Evolutionary conservation across 2,329 filamentous ascomycete species (phyloP).

Genomic region (Fusarium newnesense): DNA sequence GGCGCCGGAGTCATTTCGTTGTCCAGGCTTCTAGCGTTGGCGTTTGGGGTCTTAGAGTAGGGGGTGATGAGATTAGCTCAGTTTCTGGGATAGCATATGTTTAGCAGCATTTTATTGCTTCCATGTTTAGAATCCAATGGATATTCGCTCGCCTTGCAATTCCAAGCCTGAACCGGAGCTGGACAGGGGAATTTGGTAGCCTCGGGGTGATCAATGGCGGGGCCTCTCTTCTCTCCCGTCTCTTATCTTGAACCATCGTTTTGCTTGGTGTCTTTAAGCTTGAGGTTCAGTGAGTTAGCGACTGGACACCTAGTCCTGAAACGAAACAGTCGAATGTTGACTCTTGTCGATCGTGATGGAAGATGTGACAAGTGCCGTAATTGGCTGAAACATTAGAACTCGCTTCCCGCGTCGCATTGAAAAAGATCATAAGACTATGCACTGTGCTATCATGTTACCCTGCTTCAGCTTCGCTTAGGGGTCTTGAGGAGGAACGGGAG

Average conservation of each 20-base stretch:
- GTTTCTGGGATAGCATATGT: constrained; percentile 24
- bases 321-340: constrained; percentile 20
- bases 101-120: constrained; percentile 12
- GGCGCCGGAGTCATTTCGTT: constrained; percentile 37
- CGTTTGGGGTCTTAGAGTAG: constrained; percentile 40
- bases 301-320: constrained; percentile 23
- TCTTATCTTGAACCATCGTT: constrained; percentile 15
- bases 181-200: neutral
- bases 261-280: neutral
- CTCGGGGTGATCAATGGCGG: constrained; percentile 13
- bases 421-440: constrained; percentile 8
- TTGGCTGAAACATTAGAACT: constrained; percentile 20
- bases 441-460: constrained; percentile 2
- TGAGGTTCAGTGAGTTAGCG: neutral
- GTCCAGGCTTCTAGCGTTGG: constrained; percentile 43
- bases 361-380: constrained; percentile 34
- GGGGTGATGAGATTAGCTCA: constrained; percentile 1
- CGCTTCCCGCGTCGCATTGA: constrained; percentile 15
- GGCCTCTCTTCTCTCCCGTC: constrained; percentile 4
- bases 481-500: neutral
- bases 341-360: constrained; percentile 38
- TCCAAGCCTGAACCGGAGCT: constrained; percentile 1
- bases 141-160: neutral
- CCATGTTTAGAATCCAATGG: constrained; percentile 7
- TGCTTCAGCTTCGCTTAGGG: constrained; percentile 18